These are phyloP conservation scores for Chaetomiaceae sp. DNA, from an alignment of 2,329 filamentous ascomycete genomes.

Conservation along the genomic window DNA sequence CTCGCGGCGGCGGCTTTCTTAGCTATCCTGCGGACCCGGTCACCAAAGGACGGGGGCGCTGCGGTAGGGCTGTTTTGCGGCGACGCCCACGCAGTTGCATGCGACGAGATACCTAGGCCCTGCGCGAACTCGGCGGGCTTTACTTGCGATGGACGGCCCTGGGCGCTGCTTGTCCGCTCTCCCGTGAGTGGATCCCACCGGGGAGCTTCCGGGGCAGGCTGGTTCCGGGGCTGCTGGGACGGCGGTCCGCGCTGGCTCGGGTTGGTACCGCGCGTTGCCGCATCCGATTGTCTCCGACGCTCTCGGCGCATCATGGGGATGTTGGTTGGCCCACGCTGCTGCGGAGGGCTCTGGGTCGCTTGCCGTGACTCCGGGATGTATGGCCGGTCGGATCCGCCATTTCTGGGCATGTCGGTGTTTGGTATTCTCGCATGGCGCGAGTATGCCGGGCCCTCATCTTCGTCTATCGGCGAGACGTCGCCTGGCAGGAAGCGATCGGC, in stretches of 20 bases:
- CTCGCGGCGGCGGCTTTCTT: slow-evolving; percentile 28
- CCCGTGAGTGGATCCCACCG: slow-evolving; percentile 65
- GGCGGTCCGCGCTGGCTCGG: slow-evolving; percentile 34
- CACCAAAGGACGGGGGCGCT: slow-evolving; percentile 38
- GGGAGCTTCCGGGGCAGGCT: slow-evolving; percentile 40
- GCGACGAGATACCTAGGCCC: slow-evolving; percentile 31
- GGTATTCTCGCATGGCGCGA: not conserved
- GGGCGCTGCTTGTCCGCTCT: slow-evolving; percentile 56
- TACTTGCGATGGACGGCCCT: slow-evolving; percentile 53
- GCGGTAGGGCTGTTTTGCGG: slow-evolving; percentile 28
- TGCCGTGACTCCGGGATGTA: slow-evolving; percentile 9
- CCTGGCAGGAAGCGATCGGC: slow-evolving; percentile 29
- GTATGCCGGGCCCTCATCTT: slow-evolving; percentile 28
- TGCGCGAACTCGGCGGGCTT: slow-evolving; percentile 49
- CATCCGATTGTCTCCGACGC: slow-evolving; percentile 43
- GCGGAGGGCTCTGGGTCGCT: slow-evolving; percentile 25
- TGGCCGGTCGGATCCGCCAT: slow-evolving; percentile 3
- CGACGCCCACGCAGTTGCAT: slow-evolving; percentile 27
- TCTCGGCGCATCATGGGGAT: slow-evolving; percentile 52
- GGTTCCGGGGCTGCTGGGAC: slow-evolving; percentile 28
- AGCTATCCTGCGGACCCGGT: slow-evolving; percentile 42
- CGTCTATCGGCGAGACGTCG: slow-evolving; percentile 53
- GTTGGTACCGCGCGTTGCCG: slow-evolving; percentile 38
- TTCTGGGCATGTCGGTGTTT: slow-evolving; percentile 1
- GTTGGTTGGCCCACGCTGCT: slow-evolving; percentile 32